Percentiles rank a stretch among this genome's conserved stretches.
phyloP scores from a whole-genome alignment of 2,329 filamentous ascomycete species.

The Pseudogymnoascus sp. region DNA sequence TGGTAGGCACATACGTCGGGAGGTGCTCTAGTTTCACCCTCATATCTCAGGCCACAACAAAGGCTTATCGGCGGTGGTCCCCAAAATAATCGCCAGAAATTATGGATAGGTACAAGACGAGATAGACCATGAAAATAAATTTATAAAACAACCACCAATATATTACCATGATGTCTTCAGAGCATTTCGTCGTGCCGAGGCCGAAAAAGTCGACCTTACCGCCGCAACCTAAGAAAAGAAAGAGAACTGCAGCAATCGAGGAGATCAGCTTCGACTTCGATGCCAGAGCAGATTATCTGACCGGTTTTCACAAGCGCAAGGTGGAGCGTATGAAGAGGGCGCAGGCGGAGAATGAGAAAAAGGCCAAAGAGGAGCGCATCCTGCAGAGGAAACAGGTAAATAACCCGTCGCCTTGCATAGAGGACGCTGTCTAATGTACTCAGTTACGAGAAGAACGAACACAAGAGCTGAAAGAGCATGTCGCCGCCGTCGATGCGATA shows the following conservation, averaged over 20 bases:
- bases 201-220: constrained; percentile 51
- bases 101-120: constrained; percentile 4
- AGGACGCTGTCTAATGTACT: background rate
- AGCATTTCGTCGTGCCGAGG: constrained; percentile 51
- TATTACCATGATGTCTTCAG: constrained; percentile 14
- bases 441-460: constrained; percentile 80
- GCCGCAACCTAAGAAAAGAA: constrained; percentile 60
- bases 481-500: constrained; percentile 62
- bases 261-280: constrained; percentile 79
- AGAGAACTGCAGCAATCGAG: constrained; percentile 53
- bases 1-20: constrained; percentile 7
- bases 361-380: constrained; percentile 70
- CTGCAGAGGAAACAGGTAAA: constrained; percentile 67
- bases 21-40: background rate
- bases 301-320: constrained; percentile 96
- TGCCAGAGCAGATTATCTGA: constrained; percentile 80
- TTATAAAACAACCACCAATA: constrained; percentile 2
- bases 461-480: constrained; percentile 73
- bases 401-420: background rate
- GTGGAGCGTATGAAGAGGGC: constrained; percentile 76
- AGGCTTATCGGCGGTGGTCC: background rate
- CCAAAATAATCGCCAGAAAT: constrained; percentile 9
- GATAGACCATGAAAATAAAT: constrained; percentile 8
- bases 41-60: background rate
- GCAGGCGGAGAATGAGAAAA: constrained; percentile 71